Conservation (phyloP, 129 eudicot genomes). For the Deinandra increscens region DNA sequence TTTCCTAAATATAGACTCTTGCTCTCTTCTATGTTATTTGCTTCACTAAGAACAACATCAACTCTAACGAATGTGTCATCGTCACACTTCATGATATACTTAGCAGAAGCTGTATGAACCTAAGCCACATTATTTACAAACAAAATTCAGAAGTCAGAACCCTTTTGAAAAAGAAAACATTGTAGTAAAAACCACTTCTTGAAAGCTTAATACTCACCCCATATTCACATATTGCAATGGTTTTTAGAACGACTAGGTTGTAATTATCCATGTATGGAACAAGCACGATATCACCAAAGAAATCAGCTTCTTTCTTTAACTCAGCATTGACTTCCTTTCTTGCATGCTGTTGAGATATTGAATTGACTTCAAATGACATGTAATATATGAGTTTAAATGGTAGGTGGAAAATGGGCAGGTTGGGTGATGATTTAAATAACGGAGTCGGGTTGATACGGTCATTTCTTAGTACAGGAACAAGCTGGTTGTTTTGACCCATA, state of each 20-base stretch:
- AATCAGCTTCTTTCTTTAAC: slow-evolving; percentile 70
- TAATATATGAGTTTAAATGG: background rate
- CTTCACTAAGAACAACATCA: slow-evolving; percentile 60
- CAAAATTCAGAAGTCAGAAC: background rate
- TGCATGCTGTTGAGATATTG: slow-evolving; percentile 47
- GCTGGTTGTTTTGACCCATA: background rate
- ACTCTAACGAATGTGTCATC: slow-evolving; percentile 85
- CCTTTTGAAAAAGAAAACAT: background rate
- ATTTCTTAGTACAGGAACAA: background rate
- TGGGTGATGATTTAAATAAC: background rate
- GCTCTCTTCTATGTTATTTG: slow-evolving; percentile 33
- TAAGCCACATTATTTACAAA: slow-evolving; percentile 23
- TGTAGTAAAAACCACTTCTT: background rate
- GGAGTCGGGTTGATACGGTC: background rate
- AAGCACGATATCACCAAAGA: slow-evolving; percentile 73
- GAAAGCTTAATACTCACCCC: slow-evolving; percentile 53
- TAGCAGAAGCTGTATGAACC: slow-evolving; percentile 54
- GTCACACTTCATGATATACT: slow-evolving; percentile 89
- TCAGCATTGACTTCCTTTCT: slow-evolving; percentile 67
- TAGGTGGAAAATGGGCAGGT: background rate
- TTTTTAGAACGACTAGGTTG: slow-evolving; percentile 80
- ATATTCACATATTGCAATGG: slow-evolving; percentile 72
- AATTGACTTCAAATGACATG: background rate
- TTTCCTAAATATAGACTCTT: slow-evolving; percentile 68
- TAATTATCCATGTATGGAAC: slow-evolving; percentile 84